Evolutionary conservation across 352 stramenopile species (phyloP).

Genomic region (Globisporangium iwayamae): DNA sequence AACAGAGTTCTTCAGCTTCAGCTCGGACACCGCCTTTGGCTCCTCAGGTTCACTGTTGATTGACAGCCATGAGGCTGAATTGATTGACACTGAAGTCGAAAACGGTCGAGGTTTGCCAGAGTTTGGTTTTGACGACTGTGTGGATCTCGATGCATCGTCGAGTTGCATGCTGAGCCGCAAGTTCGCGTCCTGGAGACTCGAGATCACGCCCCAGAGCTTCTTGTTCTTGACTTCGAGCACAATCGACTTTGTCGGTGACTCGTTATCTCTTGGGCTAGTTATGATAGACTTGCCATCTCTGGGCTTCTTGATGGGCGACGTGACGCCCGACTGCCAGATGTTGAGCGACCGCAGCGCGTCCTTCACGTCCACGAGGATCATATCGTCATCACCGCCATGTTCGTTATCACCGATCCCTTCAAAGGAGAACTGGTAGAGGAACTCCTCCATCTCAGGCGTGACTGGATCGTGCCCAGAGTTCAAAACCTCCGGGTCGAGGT

Average conservation of each 20-base stretch:
- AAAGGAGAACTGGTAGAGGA: conserved; percentile 45
- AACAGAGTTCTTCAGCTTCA: conserved; percentile 21
- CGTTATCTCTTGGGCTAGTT: neutral
- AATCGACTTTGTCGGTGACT: conserved; percentile 5
- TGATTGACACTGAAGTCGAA: neutral
- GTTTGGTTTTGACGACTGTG: neutral
- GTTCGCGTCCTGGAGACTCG: conserved; percentile 41
- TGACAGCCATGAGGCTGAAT: conserved; percentile 1
- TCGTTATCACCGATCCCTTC: conserved; percentile 18
- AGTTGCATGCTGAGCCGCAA: conserved; percentile 40
- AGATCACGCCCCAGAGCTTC: conserved; percentile 39
- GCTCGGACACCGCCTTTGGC: conserved; percentile 1
- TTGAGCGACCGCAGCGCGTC: conserved; percentile 51
- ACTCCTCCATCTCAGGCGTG: conserved; percentile 52
- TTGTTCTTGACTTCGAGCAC: conserved; percentile 41
- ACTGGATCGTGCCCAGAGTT: conserved; percentile 31
- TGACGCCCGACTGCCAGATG: conserved; percentile 38
- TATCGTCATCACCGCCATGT: conserved; percentile 11
- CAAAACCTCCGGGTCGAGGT: conserved; percentile 30
- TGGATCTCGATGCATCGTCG: conserved; percentile 6
- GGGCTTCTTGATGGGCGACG: neutral
- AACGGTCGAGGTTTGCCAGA: neutral
- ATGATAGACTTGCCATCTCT: neutral
- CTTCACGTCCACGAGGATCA: conserved; percentile 53
- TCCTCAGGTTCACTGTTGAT: neutral